Evolutionary conservation across 2,329 filamentous ascomycete species (phyloP), one percentile per base, ranked within the genome.

Genomic region (Fusarium guadeloupense): DNA sequence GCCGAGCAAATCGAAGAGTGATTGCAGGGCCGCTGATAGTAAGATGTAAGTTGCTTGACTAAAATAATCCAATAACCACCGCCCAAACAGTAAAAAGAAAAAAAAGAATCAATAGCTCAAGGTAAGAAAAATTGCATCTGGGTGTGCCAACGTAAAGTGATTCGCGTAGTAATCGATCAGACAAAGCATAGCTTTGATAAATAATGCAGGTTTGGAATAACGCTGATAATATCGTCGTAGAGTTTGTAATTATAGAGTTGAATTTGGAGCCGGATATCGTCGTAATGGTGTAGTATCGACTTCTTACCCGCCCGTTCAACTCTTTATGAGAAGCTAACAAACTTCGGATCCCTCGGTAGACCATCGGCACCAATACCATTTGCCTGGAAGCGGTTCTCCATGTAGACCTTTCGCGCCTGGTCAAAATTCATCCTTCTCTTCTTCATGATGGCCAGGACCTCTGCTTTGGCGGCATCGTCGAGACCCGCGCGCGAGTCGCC

Each of bases 381-480:
- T 73, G 88, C 92, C 73, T 87, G 87, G 78, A 99, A 97, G 54
- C 88, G 83, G 69, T 90, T 87, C 79, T 97, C 90, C 78, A 93
- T 95, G 74, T 91, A 96, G 39, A 92, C 83, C 69, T 91, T 85
- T 68, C 95, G 85, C 33, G 94, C 95, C 78, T 97, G 92, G 77
- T 99, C 94, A 74, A 99, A 99, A 58, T 83, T 85, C 63, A 98
- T 85, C 54, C 88, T 84, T 63, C 88, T 84, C 74, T 84, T 88
- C 84, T 92, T 94, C 95, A 99, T 99, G 68, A 99, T 93, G 68
- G 85, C 85, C 70, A 93, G 84, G 35, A 99, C 88, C 75, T 96
- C 92, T 33, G 83, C 79, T 81, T 98, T 98, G 52, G 86, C 90
- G 41, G 80, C 81, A 64, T 90, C 87, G 73, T 98, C 93, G 16